Evolutionary conservation across 1,284 basidiomycete species (phyloP).

Genomic region (Earliella scabrosa): DNA sequence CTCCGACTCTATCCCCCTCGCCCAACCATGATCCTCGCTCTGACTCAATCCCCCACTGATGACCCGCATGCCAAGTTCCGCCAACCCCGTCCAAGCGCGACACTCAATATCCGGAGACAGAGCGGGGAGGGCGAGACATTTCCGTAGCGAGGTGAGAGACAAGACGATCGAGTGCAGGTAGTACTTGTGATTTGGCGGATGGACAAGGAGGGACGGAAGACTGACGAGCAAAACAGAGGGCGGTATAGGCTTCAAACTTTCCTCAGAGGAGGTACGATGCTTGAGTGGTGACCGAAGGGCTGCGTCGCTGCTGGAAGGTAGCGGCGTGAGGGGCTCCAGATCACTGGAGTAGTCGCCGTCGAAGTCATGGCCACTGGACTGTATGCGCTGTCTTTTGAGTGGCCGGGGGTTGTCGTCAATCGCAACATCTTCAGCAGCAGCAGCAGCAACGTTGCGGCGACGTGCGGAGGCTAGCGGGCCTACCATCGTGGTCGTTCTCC

Average conservation of each 20-base stretch:
- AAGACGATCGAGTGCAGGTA: conserved; percentile 58
- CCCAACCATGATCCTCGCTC: conserved; percentile 46
- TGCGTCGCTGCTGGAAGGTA: conserved; percentile 20
- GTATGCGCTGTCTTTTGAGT: conserved; percentile 28
- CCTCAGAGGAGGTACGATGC: neutral
- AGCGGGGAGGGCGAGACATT: conserved; percentile 52
- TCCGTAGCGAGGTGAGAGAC: conserved; percentile 57
- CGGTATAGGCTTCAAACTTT: conserved; percentile 44
- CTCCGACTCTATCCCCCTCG: conserved; percentile 53
- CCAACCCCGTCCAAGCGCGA: conserved; percentile 66
- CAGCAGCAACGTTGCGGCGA: neutral
- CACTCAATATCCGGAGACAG: conserved; percentile 66
- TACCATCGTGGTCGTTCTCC: neutral
- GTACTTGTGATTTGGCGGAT: conserved; percentile 62
- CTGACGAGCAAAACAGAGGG: conserved; percentile 57
- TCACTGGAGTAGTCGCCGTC: conserved; percentile 2
- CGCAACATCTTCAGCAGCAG: neutral
- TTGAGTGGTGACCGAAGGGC: conserved; percentile 1
- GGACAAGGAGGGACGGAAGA: conserved; percentile 59
- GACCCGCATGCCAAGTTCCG: conserved; percentile 65
- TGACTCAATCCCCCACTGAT: conserved; percentile 48
- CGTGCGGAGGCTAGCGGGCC: neutral
- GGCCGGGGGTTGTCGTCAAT: conserved; percentile 29
- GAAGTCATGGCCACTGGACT: conserved; percentile 12
- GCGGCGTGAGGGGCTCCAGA: conserved; percentile 11